Evolutionary conservation across 2,329 filamentous ascomycete genomes (phyloP), one percentile per base, ranked within the genome.

Genomic region (Mollisiaceae sp.): DNA sequence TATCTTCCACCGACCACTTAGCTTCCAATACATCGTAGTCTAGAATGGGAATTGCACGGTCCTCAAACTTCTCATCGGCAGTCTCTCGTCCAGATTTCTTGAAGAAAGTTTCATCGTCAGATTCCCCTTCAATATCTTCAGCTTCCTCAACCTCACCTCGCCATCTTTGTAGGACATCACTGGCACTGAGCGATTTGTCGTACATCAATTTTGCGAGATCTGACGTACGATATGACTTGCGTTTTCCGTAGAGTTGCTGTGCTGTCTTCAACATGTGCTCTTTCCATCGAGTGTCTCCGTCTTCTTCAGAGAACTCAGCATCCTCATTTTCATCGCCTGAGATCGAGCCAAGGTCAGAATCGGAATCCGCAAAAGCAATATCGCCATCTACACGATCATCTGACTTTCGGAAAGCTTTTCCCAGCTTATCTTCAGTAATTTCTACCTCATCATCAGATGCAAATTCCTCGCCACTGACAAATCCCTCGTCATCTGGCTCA

Each of bases 281-380:
- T 77, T 99, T 99, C 96, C 96, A 99, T 54, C 88, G 85, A 24
- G 92, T 73, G 2, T 85, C 89, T 2, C 89, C 90, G 45, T 91
- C 89, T 57, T 94, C 92, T 60, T 92, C 91, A 20, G 86, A 86
- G 1, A 82, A 85, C 35, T 74, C 69, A 4, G 72, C 71, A 1
- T 76, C 75, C 0, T 78, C 78, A 1, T 81, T 81, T 2, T 85
- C 84, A 6, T 81, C 80, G 0, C 79, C 81, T 9, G 92, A 97
- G 69, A 97, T 79, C 3, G 94, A 97, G 8, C 95, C 95, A 4
- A 99, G 84, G 76, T 99, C 96, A 0, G 95, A 99, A 77, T 99
- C 96, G 74, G 93, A 97, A 75, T 99, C 95, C 15, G 95, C 95
- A 80, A 97, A 99, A 1, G 89, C 92, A 64, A 98, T 74, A 62